A percentile compares a stretch with the other conserved stretches of the same genome.
Evolutionary conservation across 169 alveolate genomes (phyloP).

Genomic region (Eimeria tenella): DNA sequence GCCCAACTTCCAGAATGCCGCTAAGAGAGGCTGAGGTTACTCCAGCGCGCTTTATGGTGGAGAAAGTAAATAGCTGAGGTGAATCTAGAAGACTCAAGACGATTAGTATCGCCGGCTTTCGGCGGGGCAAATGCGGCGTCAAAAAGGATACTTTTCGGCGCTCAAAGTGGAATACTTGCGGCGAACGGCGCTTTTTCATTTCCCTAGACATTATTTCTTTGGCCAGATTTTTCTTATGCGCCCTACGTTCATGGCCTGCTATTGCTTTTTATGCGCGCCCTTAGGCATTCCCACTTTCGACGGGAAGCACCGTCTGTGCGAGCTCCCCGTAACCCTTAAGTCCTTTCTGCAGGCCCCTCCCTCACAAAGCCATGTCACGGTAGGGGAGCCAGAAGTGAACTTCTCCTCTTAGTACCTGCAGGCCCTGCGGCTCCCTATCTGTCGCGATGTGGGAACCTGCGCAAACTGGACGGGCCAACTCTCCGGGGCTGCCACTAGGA

Average conservation of each 20-base stretch:
- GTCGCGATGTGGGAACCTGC: conserved; percentile 6
- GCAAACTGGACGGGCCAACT: neutral
- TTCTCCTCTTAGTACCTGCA: neutral
- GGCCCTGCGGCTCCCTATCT: neutral
- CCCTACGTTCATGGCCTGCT: neutral
- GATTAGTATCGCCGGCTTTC: neutral
- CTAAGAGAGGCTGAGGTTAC: neutral
- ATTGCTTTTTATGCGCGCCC: neutral
- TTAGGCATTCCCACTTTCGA: neutral
- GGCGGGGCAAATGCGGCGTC: neutral
- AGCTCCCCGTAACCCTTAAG: neutral
- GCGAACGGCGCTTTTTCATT: neutral
- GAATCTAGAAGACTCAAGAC: neutral
- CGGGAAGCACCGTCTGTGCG: neutral
- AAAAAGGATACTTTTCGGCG: neutral
- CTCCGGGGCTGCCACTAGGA: conserved; percentile 8
- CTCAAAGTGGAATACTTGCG: neutral
- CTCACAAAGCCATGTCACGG: neutral
- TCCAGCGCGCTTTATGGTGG: neutral
- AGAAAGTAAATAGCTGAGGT: neutral
- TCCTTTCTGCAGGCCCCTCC: neutral
- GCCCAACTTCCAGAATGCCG: no score
- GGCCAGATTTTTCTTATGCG: neutral
- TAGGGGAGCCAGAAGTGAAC: neutral
- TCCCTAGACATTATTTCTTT: neutral